Percentiles rank a stretch among this genome's conserved stretches.
Evolutionary conservation across 306 rosid genomes (phyloP).

Genomic region (Rubus parviflorus): DNA sequence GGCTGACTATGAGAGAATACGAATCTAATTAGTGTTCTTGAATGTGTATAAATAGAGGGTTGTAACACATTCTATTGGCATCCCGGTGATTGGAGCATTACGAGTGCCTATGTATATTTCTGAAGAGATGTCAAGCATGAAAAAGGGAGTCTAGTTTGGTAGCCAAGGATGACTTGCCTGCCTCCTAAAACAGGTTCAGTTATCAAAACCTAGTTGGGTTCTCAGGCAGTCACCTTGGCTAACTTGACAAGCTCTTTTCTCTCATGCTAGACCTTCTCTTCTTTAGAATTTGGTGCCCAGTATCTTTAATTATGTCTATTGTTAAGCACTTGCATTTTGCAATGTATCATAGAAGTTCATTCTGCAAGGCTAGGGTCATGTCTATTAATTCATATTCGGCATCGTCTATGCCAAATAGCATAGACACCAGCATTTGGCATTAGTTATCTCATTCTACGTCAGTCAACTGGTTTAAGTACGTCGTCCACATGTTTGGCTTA

Average conservation of each 20-base stretch:
- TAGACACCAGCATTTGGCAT: too few species aligned
- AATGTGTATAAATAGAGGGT: constrained; percentile 4
- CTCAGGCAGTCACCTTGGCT: constrained; percentile 5
- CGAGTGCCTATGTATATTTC: too few species aligned
- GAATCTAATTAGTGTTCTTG: neutral
- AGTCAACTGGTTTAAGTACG: too few species aligned
- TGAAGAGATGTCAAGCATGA: constrained; percentile 18
- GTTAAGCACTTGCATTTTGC: neutral
- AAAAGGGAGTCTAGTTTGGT: constrained; percentile 2
- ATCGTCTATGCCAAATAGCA: too few species aligned
- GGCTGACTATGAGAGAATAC: neutral
- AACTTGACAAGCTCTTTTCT: constrained; percentile 7
- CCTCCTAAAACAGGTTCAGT: neutral
- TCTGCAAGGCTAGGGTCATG: too few species aligned
- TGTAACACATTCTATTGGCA: neutral
- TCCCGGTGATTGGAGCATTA: neutral
- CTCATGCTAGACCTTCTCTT: constrained; percentile 5
- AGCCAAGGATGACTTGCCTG: constrained; percentile 16
- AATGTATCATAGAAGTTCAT: neutral
- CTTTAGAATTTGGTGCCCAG: neutral
- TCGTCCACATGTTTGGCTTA: too few species aligned
- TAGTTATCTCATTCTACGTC: too few species aligned
- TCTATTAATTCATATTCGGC: neutral
- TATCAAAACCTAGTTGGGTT: neutral
- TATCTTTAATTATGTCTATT: neutral